Conservation (phyloP, 768 basidiomycete species). For the Cystobasidium tubakii region DNA sequence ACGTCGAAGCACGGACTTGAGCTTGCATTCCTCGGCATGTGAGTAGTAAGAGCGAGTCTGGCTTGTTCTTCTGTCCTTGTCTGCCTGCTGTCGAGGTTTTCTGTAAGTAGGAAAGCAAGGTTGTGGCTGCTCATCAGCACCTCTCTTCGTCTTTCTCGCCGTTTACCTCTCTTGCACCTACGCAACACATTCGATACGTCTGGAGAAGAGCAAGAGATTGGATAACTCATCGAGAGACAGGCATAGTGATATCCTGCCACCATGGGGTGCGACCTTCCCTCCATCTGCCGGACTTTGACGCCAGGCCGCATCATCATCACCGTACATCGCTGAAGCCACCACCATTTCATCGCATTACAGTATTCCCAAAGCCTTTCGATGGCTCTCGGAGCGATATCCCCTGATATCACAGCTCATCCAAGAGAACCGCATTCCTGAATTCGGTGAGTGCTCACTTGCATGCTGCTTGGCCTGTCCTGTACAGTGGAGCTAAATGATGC, state of each 20-base stretch:
- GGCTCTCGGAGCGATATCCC: conserved; percentile 73
- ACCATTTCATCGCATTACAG: background rate
- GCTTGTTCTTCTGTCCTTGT: background rate
- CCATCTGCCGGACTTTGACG: background rate
- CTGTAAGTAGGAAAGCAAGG: too few species aligned
- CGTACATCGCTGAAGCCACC: conserved; percentile 3
- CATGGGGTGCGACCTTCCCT: background rate
- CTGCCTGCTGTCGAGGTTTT: too few species aligned
- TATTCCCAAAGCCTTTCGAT: conserved; percentile 37
- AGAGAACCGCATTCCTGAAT: conserved; percentile 98
- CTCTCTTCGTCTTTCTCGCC: background rate
- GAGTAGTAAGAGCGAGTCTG: background rate
- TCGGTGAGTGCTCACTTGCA: conserved; percentile 58
- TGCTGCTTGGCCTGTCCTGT: background rate
- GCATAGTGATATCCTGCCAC: background rate
- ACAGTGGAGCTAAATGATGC: background rate
- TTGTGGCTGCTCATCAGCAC: too few species aligned
- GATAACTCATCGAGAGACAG: background rate
- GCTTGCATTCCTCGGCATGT: conserved; percentile 7
- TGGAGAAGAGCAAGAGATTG: background rate
- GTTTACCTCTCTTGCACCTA: background rate
- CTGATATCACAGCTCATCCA: conserved; percentile 95
- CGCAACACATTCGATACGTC: background rate
- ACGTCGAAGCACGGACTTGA: conserved; percentile 1
- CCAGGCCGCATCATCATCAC: background rate